Evolutionary conservation across 2,329 filamentous ascomycete genomes (phyloP), one percentile per base, ranked within the genome.

Genomic region (Plenodomus biglobosus): DNA sequence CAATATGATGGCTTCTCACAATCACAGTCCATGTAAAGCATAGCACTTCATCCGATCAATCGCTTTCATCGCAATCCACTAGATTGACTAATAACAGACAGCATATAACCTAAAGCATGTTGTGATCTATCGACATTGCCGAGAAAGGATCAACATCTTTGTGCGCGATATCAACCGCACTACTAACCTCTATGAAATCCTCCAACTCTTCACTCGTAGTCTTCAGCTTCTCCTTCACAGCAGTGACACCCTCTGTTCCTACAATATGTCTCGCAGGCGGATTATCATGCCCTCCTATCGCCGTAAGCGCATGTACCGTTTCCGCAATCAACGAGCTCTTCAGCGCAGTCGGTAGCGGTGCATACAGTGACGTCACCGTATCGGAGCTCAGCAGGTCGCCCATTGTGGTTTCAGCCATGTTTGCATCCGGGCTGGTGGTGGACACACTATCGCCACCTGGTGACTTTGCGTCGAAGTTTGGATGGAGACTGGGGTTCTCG

Each of bases 191-290:
- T 21, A 96, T 87, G 72, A 97, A 97, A 59, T 97, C 94, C 71
- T 97, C 94, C 47, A 97, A 76, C 75, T 97, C 94, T 70, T 97
- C 92, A 55, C 90, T 95, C 2, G 96, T 90, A 1, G 91, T 96
- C 76, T 95, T 96, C 46, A 99, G 76, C 75, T 97, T 97, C 74
- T 97, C 94, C 70, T 92, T 95, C 34, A 97, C 92, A 35, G 88
- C 88, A 5, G 84, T 80, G 11, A 92, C 87, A 0, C 90, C 92
- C 71, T 97, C 94, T 45, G 87, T 84, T 0, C 94, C 92, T 2
- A 97, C 92, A 62, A 97, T 96, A 69, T 97, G 92, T 24, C 94
- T 80, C 1, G 91, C 90, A 0, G 94, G 94, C 1, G 94, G 94
- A 69, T 97, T 97, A 68, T 96, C 92, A 69, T 96, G 92, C 0